These are phyloP conservation scores for Thraustotheca clavata DNA, from an alignment of 352 stramenopile genomes.

Conservation along the genomic window DNA sequence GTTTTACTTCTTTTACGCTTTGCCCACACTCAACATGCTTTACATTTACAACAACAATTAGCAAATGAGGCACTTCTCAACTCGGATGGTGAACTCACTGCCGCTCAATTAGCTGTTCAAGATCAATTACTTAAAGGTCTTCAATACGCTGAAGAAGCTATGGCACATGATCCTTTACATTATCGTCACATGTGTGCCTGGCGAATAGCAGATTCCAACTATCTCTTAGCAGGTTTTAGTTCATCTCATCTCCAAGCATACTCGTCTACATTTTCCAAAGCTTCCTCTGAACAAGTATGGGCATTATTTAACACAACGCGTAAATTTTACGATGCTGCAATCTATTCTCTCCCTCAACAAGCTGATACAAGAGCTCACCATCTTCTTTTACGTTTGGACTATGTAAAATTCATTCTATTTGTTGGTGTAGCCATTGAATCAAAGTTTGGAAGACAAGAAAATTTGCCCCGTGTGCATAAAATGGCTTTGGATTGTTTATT, in stretches of 20 bases:
- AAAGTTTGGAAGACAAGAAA: not conserved
- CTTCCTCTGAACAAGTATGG: not conserved
- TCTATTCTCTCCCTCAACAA: not conserved
- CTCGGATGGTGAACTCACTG: not conserved
- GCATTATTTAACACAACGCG: not conserved
- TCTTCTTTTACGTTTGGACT: constrained; percentile 8
- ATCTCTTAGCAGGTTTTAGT: constrained; percentile 7
- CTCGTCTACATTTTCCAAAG: not conserved
- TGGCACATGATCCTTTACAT: not conserved
- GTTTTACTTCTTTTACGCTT: constrained; percentile 11
- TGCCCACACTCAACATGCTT: constrained; percentile 12
- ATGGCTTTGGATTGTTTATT: not conserved
- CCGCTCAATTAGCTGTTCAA: not conserved
- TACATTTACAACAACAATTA: constrained; percentile 14
- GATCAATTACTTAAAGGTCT: not conserved
- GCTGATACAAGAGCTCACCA: constrained; percentile 7
- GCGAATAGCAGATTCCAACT: constrained; percentile 15
- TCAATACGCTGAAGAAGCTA: not conserved
- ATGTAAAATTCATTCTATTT: constrained; percentile 16
- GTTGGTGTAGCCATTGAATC: constrained; percentile 1
- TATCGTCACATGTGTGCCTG: not conserved
- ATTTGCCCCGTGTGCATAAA: not conserved
- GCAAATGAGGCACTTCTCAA: not conserved
- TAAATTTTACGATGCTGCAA: not conserved
- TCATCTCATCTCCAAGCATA: not conserved